Base-by-base conservation (phyloP, 192 early-diverging fungal genomes). In the Backusella morwellensis region DNA sequence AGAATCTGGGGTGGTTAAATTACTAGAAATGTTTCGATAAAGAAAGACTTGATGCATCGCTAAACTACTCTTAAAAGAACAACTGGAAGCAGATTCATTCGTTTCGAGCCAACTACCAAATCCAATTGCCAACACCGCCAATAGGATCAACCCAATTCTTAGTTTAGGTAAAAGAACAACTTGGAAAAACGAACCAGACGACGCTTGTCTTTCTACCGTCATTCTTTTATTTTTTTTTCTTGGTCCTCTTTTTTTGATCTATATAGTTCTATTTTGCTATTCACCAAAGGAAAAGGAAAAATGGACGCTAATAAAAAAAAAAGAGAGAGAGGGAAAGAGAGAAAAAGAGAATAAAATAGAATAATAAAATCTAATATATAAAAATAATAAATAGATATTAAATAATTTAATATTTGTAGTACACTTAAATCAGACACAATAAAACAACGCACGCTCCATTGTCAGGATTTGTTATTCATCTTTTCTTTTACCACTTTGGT, bases 71-170 rank as follows among this genome's bases (percentile, higher is more conserved):
- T 70, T 70, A 70, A 70, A 70, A 40, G 68, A 70, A 36, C 68
- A 70, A 4, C 68, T 70, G 21, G 68, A 70, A 70, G n/a, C 68
- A 23, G 35, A 40, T 41, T 41, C 36, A 21, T 70, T 70, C 6
- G 68, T 70, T 70, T 70, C 68, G n/a, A 70, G 68, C 68, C 68
- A 70, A 15, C 68, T 70, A 21, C 68, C 68, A 70, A 70, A 70
- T 23, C 68, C 68, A 70, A 70, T 70, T 41, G 68, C 68, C n/a
- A 70, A 41, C 5, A 70, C 68, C 3, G 36, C 68, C 38, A 70
- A 40, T 70, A 70, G 12, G 12, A 70, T 17, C 17, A 38, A 35
- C 19, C 36, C 68, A 70, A 70, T 70, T 41, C 68, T 35, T 41
- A 70, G 4, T 26, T 35, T 23, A 36, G 68, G 68, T 36, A 70